A percentile compares a stretch with the other conserved stretches of the same genome.
These are phyloP conservation scores for Pseudogymnoascus sp. DNA, from an alignment of 2,329 filamentous ascomycete genomes.

Conservation along the genomic window DNA sequence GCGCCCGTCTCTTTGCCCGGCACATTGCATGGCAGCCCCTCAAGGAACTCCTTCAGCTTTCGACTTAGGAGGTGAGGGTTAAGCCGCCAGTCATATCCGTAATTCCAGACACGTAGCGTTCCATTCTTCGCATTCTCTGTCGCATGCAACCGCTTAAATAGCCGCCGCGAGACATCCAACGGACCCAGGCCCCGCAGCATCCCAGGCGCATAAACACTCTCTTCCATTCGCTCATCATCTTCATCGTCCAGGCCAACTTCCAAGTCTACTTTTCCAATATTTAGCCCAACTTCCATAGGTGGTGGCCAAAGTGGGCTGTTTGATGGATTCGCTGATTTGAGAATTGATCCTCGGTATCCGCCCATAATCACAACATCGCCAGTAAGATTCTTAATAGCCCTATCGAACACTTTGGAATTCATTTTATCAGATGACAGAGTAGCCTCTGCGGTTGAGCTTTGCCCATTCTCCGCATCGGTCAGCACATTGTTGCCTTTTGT, in stretches of 20 bases:
- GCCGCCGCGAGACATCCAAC: slow-evolving; percentile 76
- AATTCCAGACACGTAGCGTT: slow-evolving; percentile 74
- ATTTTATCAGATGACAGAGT: slow-evolving; percentile 35
- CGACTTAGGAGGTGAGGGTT: slow-evolving; percentile 70
- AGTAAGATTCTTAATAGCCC: slow-evolving; percentile 60
- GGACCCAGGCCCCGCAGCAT: slow-evolving; percentile 90
- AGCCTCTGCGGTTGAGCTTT: not conserved
- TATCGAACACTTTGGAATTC: slow-evolving; percentile 31
- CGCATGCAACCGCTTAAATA: slow-evolving; percentile 70
- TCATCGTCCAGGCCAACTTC: slow-evolving; percentile 76
- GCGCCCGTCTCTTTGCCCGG: slow-evolving; percentile 57
- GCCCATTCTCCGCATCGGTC: not conserved
- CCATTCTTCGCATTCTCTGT: slow-evolving; percentile 67
- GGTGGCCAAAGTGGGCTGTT: slow-evolving; percentile 82
- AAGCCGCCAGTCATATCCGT: slow-evolving; percentile 90
- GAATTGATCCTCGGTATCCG: slow-evolving; percentile 83
- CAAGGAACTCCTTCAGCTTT: slow-evolving; percentile 66
- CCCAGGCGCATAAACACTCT: slow-evolving; percentile 75
- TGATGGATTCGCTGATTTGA: slow-evolving; percentile 73
- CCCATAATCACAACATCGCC: slow-evolving; percentile 86
- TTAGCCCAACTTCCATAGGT: slow-evolving; percentile 85
- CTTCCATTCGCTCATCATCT: slow-evolving; percentile 75
- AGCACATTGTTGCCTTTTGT: not conserved
- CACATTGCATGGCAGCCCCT: slow-evolving; percentile 67
- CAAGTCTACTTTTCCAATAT: slow-evolving; percentile 83